phyloP scores from a whole-genome alignment of 331 rosid genomes.

The Arachis monticola region DNA sequence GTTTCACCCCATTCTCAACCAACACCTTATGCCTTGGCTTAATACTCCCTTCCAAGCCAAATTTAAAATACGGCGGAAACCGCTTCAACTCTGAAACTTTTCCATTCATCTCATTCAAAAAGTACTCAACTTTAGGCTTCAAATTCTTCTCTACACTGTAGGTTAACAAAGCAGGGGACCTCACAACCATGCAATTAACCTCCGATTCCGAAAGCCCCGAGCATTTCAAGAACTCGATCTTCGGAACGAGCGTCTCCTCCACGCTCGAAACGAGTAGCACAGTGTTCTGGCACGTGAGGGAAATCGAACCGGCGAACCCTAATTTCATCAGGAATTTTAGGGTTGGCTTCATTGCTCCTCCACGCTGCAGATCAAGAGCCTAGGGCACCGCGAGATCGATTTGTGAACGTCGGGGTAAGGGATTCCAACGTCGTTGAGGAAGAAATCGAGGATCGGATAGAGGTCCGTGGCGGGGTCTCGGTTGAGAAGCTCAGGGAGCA shows the following conservation, averaged over 20 bases:
- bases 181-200: slow-evolving; percentile 64
- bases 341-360: slow-evolving; percentile 57
- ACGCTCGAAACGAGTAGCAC: slow-evolving; percentile 44
- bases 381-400: slow-evolving; percentile 70
- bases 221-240: slow-evolving; percentile 43
- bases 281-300: slow-evolving; percentile 45
- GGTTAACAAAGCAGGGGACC: slow-evolving; percentile 83
- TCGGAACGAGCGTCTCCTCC: slow-evolving; percentile 44
- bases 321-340: slow-evolving; percentile 37
- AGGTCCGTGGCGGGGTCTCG: slow-evolving; percentile 62
- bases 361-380: slow-evolving; percentile 64
- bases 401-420: slow-evolving; percentile 62
- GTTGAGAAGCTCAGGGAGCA: slow-evolving; percentile 76
- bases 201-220: slow-evolving; percentile 60
- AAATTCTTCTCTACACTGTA: slow-evolving; percentile 58
- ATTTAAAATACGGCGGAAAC: slow-evolving; percentile 82
- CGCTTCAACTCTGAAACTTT: slow-evolving; percentile 58
- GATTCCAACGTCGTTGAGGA: slow-evolving; percentile 67
- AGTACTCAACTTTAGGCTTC: slow-evolving; percentile 61
- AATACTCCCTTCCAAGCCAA: slow-evolving; percentile 81
- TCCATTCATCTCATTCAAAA: slow-evolving; percentile 69
- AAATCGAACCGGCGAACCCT: slow-evolving; percentile 45
- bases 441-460: slow-evolving; percentile 82
- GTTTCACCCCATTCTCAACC: slow-evolving; percentile 48
- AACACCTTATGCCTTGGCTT: slow-evolving; percentile 59